Conservation (phyloP, 805 yeast genomes). For the Cyberlindnera samutprakarnensis region DNA sequence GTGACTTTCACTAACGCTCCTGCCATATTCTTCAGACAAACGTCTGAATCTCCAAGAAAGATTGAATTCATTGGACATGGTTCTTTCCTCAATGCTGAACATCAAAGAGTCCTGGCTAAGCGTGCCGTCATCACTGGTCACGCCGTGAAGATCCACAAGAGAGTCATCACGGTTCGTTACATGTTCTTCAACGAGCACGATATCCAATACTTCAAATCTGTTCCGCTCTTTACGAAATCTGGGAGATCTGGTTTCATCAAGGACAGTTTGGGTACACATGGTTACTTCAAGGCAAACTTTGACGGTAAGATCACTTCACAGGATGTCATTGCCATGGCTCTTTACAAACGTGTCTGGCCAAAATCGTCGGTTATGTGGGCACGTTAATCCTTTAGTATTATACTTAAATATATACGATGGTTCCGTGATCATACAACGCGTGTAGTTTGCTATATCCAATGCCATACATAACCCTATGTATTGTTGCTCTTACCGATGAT, state of each 20-base stretch:
- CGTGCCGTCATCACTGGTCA: slow-evolving; percentile 88
- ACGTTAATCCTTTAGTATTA: slow-evolving; percentile 8
- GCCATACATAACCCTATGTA: too few species aligned
- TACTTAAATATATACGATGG: too few species aligned
- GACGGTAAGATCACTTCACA: slow-evolving; percentile 87
- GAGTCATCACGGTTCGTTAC: slow-evolving; percentile 85
- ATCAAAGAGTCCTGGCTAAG: slow-evolving; percentile 77
- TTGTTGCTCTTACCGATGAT: slow-evolving; percentile 1
- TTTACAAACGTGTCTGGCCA: slow-evolving; percentile 95
- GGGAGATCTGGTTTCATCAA: slow-evolving; percentile 94
- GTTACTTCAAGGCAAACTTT: slow-evolving; percentile 92
- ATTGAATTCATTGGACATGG: slow-evolving; percentile 83
- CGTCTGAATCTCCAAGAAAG: slow-evolving; percentile 35
- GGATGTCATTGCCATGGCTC: slow-evolving; percentile 89
- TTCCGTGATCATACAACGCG: not conserved
- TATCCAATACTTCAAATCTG: slow-evolving; percentile 79
- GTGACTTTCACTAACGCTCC: slow-evolving; percentile 80
- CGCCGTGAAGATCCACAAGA: slow-evolving; percentile 91
- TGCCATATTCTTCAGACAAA: slow-evolving; percentile 68
- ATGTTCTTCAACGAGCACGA: slow-evolving; percentile 95
- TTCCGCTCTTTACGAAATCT: slow-evolving; percentile 85
- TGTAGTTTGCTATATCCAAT: not conserved
- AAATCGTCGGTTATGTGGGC: slow-evolving; percentile 31
- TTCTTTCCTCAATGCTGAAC: slow-evolving; percentile 79
- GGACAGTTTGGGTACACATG: slow-evolving; percentile 96